Percentiles rank a stretch among this genome's conserved stretches.
phyloP scores from a whole-genome alignment of 2,329 filamentous ascomycete species.

The Leptographium procerum region DNA sequence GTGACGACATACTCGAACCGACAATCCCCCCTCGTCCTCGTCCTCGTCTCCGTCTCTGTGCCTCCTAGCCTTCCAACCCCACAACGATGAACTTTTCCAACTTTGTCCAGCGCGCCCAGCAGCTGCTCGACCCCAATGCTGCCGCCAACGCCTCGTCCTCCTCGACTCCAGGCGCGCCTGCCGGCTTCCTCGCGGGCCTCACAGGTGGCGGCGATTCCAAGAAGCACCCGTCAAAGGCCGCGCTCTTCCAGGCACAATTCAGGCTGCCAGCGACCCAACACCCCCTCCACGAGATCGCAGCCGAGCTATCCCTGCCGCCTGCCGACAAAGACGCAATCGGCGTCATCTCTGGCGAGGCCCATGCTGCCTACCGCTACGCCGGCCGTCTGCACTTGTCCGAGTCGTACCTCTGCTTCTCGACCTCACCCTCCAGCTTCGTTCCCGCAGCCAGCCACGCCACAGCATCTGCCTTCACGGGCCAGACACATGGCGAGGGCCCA shows the following conservation, averaged over 20 bases:
- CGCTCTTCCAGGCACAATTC: slow-evolving; percentile 92
- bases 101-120: slow-evolving; percentile 91
- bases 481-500: slow-evolving; percentile 85
- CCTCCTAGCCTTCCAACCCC: background rate
- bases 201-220: slow-evolving; percentile 49
- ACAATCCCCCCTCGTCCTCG: background rate
- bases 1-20: too few relatives aligned
- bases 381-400: slow-evolving; percentile 92
- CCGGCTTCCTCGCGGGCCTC: slow-evolving; percentile 25
- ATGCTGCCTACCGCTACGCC: slow-evolving; percentile 71
- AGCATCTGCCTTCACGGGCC: slow-evolving; percentile 77
- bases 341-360: slow-evolving; percentile 28
- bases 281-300: slow-evolving; percentile 90
- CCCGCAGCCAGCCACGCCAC: slow-evolving; percentile 67
- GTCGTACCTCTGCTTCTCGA: slow-evolving; percentile 92
- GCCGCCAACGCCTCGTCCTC: slow-evolving; percentile 35
- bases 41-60: background rate
- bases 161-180: slow-evolving; percentile 8
- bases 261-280: slow-evolving; percentile 86
- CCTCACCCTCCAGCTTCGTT: slow-evolving; percentile 77
- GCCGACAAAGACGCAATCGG: slow-evolving; percentile 19
- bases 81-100: slow-evolving; percentile 54
- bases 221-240: slow-evolving; percentile 72
- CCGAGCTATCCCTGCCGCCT: slow-evolving; percentile 77
- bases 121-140: slow-evolving; percentile 81